A percentile compares a stretch with the other conserved stretches of the same genome.
Evolutionary conservation across 345 rosid species (phyloP).

Genomic region (Euclidium syriacum): DNA sequence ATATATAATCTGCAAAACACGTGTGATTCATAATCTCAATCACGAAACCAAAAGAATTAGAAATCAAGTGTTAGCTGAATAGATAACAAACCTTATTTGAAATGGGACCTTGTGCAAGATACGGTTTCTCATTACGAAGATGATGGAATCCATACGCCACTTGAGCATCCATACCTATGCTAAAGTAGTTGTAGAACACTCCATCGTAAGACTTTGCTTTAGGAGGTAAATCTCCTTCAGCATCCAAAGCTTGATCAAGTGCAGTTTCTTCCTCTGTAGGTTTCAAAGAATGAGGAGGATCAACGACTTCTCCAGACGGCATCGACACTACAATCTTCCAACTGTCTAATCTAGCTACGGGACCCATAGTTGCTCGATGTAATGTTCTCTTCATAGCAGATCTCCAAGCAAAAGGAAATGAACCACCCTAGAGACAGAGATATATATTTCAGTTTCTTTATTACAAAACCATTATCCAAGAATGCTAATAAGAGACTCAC

Average conservation of each 20-base stretch:
- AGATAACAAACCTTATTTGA: conserved; percentile 72
- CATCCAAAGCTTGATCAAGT: conserved; percentile 64
- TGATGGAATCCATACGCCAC: conserved; percentile 97
- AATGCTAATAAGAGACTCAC: conserved; percentile 34
- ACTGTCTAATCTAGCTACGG: conserved; percentile 66
- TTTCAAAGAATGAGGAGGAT: conserved; percentile 79
- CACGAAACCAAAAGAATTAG: not conserved
- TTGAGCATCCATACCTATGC: conserved; percentile 99
- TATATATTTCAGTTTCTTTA: not conserved
- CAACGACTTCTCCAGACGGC: conserved; percentile 63
- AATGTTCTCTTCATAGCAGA: conserved; percentile 77
- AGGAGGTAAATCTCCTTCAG: conserved; percentile 51
- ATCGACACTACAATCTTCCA: conserved; percentile 73
- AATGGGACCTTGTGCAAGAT: conserved; percentile 90
- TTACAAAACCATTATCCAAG: conserved; percentile 4
- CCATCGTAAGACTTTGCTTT: conserved; percentile 62
- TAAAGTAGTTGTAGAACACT: conserved; percentile 92
- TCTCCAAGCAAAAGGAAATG: conserved; percentile 95
- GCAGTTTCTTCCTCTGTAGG: conserved; percentile 54
- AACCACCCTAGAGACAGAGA: conserved; percentile 64
- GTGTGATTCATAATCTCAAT: not conserved
- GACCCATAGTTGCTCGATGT: conserved; percentile 49
- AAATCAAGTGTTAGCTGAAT: not conserved
- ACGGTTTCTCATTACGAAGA: conserved; percentile 87
- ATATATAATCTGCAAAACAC: conserved; percentile 64